Evolutionary conservation across 176 grass and related monocot species (phyloP), one percentile per base, ranked within the genome.

Genomic region (Raddia distichophylla): DNA sequence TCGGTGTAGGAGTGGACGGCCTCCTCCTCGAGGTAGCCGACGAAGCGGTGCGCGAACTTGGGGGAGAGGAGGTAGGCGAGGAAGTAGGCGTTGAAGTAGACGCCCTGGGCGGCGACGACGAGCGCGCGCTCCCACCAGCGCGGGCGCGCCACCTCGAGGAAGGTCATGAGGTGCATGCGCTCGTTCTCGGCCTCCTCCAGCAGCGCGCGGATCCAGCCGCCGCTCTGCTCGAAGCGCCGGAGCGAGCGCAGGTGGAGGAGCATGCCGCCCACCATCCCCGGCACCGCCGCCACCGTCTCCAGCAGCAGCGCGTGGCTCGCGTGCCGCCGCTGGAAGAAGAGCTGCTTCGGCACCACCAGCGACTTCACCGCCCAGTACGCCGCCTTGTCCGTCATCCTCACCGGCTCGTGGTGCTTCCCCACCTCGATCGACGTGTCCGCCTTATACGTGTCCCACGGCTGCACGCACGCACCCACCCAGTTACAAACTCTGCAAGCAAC

Each of bases 121-220:
- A 98, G 92, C 0, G 86, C 92, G 63, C 95, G 92, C 90, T 98
- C 95, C 84, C 94, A 93, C 95, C 95, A 98, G 0, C 17, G 17
- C 0, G 95, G 95, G 37, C 86, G 80, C 75, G 88, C 62, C 63
- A 98, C 95, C 90, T 98, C 95, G 10, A 98, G 71, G 82, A 98
- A 91, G 8, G 92, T 98, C 95, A 98, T 98, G 67, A 98, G 90
- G 79, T 98, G 95, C 95, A 98, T 98, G 22, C 95, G 90, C 92
- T 98, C 95, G 86, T 98, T 98, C 92, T 98, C 95, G 51, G 95
- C 95, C 76, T 98, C 95, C 86, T 98, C 95, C 7, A 95, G 85
- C 6, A 98, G 88, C 12, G 84, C 86, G 1, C 93, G 90, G 84
- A 98, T 70, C 95, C 95, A 98, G 0, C 95, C 93, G 57, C 95